Base-by-base conservation (phyloP, 345 rosid genomes). In the Odontarrhena argentea region DNA sequence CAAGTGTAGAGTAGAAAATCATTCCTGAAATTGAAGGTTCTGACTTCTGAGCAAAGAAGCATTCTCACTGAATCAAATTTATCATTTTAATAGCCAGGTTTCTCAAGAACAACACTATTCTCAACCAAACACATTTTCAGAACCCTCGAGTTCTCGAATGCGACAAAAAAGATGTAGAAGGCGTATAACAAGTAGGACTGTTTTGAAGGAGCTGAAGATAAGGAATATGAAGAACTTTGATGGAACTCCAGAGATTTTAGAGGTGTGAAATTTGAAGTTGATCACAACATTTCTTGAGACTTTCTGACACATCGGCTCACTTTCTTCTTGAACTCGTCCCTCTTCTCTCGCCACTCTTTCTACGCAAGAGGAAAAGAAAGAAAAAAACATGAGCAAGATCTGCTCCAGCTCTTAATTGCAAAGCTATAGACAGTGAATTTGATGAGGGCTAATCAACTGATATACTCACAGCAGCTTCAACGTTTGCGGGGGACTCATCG, bases 401-500 rank as follows among this genome's bases (percentile, higher is more conserved):
- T 26, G 26, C 36, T 66, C 55, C 45, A 15, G 26, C 36, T 66
- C 55, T 32, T 61, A 15, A 32, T 3, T 32, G 26, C 67, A 47
- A 58, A 58, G 15, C 41, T 51, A 59, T 54, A 14, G 2, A 35
- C 44, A 28, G 7, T 37, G 57, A 55, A 60, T 9, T 9, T 28
- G 15, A 35, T 28, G 8, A 65, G 26, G 38, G 30, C 55, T 7
- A 54, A 66, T 40, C 13, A 12, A 46, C 14, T 5, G 3, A 30
- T 55, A 47, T 25, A 86, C 87, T 66, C 76, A 87, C 96, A 12
- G 96, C 96, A 59, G 96, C 98, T 70, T 89, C 98, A 64, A 89
- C 86, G 55, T 87, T 89, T 37, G 98, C 96, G 7, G 95, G 96
- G 72, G 98, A 89, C 74, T 89, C 96, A 2, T 92, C 96, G 8